These are phyloP conservation scores for Manihot esculenta DNA, from an alignment of 441 rosid genomes.

Conservation along the genomic window DNA sequence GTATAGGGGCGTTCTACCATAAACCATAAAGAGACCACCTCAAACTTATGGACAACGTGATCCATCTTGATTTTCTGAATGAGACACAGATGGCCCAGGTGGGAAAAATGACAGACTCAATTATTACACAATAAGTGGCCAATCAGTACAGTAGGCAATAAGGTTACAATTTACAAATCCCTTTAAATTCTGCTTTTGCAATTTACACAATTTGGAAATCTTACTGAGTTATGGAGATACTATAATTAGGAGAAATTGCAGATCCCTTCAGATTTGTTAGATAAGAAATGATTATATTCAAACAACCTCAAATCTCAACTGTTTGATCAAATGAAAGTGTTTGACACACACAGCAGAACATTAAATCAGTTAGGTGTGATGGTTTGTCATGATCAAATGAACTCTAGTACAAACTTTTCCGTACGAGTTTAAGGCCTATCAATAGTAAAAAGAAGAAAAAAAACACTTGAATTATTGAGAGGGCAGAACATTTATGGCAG, in stretches of 20 bases:
- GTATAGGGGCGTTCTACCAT: not conserved
- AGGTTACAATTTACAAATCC: slow-evolving; percentile 5
- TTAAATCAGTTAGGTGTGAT: not conserved
- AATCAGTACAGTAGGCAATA: slow-evolving; percentile 16
- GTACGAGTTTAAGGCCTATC: slow-evolving; percentile 25
- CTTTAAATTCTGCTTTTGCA: slow-evolving; percentile 18
- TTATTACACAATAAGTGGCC: slow-evolving; percentile 31
- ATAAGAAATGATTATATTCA: slow-evolving; percentile 13
- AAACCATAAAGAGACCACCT: slow-evolving; percentile 14
- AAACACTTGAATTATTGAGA: slow-evolving; percentile 31
- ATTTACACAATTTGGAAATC: slow-evolving; percentile 15
- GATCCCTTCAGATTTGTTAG: not conserved
- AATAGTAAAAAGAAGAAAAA: slow-evolving; percentile 19
- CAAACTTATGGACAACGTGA: slow-evolving; percentile 22
- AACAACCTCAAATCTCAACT: not conserved
- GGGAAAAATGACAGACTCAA: slow-evolving; percentile 33
- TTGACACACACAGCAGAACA: not conserved
- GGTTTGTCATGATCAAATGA: slow-evolving; percentile 14
- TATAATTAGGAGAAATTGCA: no score
- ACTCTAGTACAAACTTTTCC: slow-evolving; percentile 5
- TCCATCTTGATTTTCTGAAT: slow-evolving; percentile 30
- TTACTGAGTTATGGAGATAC: not conserved
- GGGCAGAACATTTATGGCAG: slow-evolving; percentile 21
- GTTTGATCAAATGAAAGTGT: not conserved
- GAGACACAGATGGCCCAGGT: slow-evolving; percentile 42